These are phyloP conservation scores for Aureobasidium leucospermi DNA, from an alignment of 2,329 filamentous ascomycete genomes.

Conservation along the genomic window DNA sequence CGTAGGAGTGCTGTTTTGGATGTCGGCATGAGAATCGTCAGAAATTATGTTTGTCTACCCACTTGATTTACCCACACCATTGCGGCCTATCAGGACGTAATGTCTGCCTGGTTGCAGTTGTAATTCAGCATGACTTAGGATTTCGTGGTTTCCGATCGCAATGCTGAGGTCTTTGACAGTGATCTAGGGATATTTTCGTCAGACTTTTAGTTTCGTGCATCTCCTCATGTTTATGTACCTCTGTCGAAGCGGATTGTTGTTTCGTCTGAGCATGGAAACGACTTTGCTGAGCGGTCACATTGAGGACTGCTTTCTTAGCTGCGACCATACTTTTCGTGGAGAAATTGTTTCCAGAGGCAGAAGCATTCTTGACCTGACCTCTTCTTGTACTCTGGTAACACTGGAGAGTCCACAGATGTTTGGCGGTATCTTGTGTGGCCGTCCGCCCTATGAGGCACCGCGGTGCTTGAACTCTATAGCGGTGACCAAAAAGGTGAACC, in stretches of 20 bases:
- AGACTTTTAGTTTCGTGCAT: too few relatives aligned
- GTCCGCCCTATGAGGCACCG: not conserved
- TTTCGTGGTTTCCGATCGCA: conserved; percentile 39
- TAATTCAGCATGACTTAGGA: conserved; percentile 62
- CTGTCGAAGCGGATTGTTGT: not conserved
- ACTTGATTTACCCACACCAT: conserved; percentile 80
- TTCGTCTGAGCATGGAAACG: not conserved
- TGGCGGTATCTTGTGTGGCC: not conserved
- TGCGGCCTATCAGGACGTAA: conserved; percentile 73
- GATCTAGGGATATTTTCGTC: not conserved
- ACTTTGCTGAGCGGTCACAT: not conserved
- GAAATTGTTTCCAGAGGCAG: too few relatives aligned
- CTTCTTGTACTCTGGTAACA: not conserved
- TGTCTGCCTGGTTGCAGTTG: conserved; percentile 64
- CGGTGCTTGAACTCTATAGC: not conserved
- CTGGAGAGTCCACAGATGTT: too few relatives aligned
- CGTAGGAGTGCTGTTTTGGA: conserved; percentile 53
- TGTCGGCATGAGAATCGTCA: not conserved
- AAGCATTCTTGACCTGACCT: not conserved
- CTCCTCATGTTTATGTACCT: not conserved
- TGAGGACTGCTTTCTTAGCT: not conserved
- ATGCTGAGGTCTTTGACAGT: conserved; percentile 1
- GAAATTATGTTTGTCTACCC: conserved; percentile 21
- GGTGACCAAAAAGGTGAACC: not conserved
- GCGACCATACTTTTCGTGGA: not conserved